These are phyloP conservation scores for Pseudoscleropodium purum DNA, from an alignment of 225 moss, liverwort and hornwort species.

Conservation along the genomic window DNA sequence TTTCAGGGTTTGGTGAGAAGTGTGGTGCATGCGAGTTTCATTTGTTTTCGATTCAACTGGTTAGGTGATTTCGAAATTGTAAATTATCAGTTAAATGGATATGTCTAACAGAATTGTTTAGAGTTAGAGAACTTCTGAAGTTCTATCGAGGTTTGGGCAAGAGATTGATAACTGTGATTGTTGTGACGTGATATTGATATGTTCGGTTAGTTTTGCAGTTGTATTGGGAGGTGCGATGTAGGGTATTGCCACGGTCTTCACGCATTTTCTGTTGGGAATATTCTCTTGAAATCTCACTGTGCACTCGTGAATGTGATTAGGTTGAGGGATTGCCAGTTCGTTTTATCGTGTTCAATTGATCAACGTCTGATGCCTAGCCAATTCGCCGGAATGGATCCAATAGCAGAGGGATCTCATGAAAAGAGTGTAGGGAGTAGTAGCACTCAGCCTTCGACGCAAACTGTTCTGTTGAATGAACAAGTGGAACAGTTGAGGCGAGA, in stretches of 20 bases:
- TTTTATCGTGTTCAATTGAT: not conserved
- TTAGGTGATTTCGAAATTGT: not conserved
- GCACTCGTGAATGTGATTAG: not conserved
- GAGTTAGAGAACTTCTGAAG: not conserved
- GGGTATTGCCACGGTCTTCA: not conserved
- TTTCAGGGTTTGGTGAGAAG: not conserved
- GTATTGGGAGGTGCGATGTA: not conserved
- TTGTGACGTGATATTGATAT: not conserved
- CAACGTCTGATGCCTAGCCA: conserved; percentile 14
- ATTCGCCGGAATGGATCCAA: conserved; percentile 20
- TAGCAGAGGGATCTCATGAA: conserved; percentile 31
- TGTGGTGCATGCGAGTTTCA: not conserved
- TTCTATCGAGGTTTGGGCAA: not conserved
- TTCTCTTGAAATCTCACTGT: not conserved
- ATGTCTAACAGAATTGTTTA: not conserved
- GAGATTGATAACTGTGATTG: not conserved
- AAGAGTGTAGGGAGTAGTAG: conserved; percentile 11
- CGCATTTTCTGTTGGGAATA: not conserved
- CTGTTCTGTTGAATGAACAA: conserved; percentile 19
- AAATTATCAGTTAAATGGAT: not conserved
- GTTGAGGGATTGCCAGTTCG: not conserved
- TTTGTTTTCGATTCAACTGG: not conserved
- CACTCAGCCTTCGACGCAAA: conserved; percentile 1
- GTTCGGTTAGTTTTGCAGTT: not conserved
- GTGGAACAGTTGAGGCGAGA: conserved; percentile 23